A percentile compares a stretch with the other conserved stretches of the same genome.
These are phyloP conservation scores for Sclerotinia spermophila DNA, from an alignment of 2,329 filamentous ascomycete species.

Conservation along the genomic window DNA sequence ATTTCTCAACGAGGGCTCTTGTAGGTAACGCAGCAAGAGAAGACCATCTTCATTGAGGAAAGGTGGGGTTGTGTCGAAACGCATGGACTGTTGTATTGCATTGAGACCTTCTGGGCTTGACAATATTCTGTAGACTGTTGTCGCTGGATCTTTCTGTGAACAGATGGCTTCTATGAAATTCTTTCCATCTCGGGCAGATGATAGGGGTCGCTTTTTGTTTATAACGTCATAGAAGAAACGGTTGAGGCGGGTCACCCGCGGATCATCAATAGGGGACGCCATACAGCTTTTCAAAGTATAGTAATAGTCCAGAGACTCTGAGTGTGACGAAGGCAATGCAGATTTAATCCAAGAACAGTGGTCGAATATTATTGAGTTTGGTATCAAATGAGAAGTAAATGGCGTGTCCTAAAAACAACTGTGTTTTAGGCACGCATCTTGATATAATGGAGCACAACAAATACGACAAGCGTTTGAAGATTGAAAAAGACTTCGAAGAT, in stretches of 20 bases:
- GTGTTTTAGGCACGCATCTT: too few relatives aligned
- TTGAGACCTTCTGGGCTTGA: conserved; percentile 37
- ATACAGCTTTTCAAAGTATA: too few relatives aligned
- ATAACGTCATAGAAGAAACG: conserved; percentile 43
- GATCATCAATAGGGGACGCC: conserved; percentile 15
- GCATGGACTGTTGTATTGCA: conserved; percentile 42
- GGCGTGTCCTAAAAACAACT: background rate
- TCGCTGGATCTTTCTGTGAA: conserved; percentile 40
- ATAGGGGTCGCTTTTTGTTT: conserved; percentile 40
- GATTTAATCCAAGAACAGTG: too few relatives aligned
- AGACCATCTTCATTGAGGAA: conserved; percentile 45
- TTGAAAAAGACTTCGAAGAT: too few relatives aligned
- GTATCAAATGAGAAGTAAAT: too few relatives aligned
- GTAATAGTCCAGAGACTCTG: too few relatives aligned
- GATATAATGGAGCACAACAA: too few relatives aligned
- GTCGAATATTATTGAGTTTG: too few relatives aligned
- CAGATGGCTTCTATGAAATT: conserved; percentile 49
- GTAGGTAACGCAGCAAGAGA: conserved; percentile 39
- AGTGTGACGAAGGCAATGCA: too few relatives aligned
- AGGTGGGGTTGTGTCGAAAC: conserved; percentile 41
- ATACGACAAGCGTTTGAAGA: too few relatives aligned
- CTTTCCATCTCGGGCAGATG: conserved; percentile 40
- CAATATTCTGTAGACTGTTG: conserved; percentile 42
- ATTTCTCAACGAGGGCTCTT: conserved; percentile 25
- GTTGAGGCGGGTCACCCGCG: conserved; percentile 32